These are phyloP conservation scores for Forsythia suspensa DNA, from an alignment of 257 asterid species.

Conservation along the genomic window DNA sequence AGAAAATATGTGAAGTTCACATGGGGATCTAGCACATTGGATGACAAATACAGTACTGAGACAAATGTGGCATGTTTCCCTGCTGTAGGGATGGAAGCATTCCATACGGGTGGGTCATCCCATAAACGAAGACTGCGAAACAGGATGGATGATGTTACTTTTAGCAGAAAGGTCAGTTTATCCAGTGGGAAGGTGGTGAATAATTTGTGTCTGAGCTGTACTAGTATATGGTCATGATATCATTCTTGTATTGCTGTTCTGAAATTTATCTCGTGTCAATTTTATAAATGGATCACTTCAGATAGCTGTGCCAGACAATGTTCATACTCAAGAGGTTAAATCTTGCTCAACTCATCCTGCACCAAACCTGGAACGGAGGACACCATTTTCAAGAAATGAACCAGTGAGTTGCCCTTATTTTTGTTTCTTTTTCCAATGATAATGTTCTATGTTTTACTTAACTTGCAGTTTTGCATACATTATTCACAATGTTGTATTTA, in stretches of 20 bases:
- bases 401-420: slow-evolving; percentile 46
- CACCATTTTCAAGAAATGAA: slow-evolving; percentile 33
- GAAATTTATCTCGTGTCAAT: slow-evolving; percentile 18
- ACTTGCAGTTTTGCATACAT: not conserved
- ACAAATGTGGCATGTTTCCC: slow-evolving; percentile 49
- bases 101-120: slow-evolving; percentile 47
- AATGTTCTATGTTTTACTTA: not conserved
- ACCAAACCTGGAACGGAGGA: slow-evolving; percentile 25
- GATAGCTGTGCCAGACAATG: slow-evolving; percentile 47
- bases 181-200: slow-evolving; percentile 53
- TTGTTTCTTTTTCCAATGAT: not conserved
- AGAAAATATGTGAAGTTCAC: slow-evolving; percentile 85
- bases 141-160: slow-evolving; percentile 44
- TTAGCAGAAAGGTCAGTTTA: slow-evolving; percentile 41
- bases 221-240: slow-evolving; percentile 1
- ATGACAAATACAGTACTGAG: slow-evolving; percentile 41
- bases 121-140: slow-evolving; percentile 35
- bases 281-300: slow-evolving; percentile 37
- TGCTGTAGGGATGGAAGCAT: slow-evolving; percentile 42
- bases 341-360: slow-evolving; percentile 33
- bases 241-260: slow-evolving; percentile 16
- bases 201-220: slow-evolving; percentile 20
- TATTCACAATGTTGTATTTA: not conserved
- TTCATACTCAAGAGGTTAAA: slow-evolving; percentile 34
- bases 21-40: slow-evolving; percentile 65